Evolutionary conservation across 208 protist species (phyloP).

Genomic region (Acanthamoeba divionensis): DNA sequence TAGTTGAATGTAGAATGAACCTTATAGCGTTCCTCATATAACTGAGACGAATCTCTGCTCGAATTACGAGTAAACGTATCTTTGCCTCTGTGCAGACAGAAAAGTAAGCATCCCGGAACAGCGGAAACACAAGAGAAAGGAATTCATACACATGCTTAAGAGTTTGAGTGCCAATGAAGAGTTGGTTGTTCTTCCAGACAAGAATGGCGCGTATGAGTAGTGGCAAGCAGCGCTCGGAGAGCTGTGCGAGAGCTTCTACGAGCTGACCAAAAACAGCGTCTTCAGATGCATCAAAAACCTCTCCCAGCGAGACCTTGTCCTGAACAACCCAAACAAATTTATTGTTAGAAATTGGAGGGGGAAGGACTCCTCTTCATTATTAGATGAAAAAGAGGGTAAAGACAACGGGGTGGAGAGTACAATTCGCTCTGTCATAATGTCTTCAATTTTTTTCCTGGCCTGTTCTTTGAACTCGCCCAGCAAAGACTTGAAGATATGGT

Average conservation of each 20-base stretch:
- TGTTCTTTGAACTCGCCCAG: conserved; percentile 26
- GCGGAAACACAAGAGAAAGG: not conserved
- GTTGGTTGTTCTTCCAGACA: conserved; percentile 16
- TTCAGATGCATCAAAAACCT: conserved; percentile 13
- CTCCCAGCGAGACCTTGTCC: not conserved
- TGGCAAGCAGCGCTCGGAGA: not conserved
- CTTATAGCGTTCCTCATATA: not conserved
- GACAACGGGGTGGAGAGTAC: no score
- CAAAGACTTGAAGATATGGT: conserved; percentile 13
- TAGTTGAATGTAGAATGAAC: not conserved
- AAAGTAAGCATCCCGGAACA: not conserved
- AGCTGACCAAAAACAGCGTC: conserved; percentile 28
- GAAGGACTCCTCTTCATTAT: no score
- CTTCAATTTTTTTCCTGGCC: conserved; percentile 1
- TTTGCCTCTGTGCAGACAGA: not conserved
- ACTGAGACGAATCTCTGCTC: not conserved
- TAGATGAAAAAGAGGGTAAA: no score
- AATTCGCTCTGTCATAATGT: conserved; percentile 14
- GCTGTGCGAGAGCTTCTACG: not conserved
- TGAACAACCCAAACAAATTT: not conserved
- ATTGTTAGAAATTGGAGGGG: not conserved
- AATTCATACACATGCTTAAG: not conserved
- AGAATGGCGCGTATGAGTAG: conserved; percentile 30
- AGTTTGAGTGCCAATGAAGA: not conserved
- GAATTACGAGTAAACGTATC: not conserved